These are phyloP conservation scores for Didymella exigua DNA, from an alignment of 2,329 filamentous ascomycete genomes.

Conservation along the genomic window DNA sequence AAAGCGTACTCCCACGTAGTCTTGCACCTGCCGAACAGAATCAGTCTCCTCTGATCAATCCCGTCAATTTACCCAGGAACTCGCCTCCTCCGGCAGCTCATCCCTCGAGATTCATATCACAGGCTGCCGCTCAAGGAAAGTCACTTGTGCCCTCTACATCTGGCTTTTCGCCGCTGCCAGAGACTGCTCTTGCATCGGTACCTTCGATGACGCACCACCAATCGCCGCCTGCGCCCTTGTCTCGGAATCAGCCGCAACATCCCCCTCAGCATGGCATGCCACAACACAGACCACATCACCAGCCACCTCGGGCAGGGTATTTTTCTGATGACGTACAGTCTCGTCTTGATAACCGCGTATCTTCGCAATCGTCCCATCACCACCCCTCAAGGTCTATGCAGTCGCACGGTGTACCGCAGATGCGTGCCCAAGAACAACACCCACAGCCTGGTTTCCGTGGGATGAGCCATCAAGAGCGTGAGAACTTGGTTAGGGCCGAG, in stretches of 20 bases:
- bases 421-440: conserved; percentile 35
- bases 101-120: conserved; percentile 41
- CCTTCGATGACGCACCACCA: conserved; percentile 39
- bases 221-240: conserved; percentile 35
- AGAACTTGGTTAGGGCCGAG: conserved; percentile 31
- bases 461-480: conserved; percentile 37
- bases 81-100: conserved; percentile 44
- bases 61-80: conserved; percentile 42
- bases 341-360: conserved; percentile 37
- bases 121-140: conserved; percentile 40
- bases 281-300: conserved; percentile 37
- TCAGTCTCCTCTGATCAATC: conserved; percentile 40
- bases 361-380: conserved; percentile 36
- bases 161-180: conserved; percentile 30
- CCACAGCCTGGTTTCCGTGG: conserved; percentile 35
- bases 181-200: conserved; percentile 35
- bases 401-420: conserved; percentile 34
- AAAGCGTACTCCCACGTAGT: conserved; percentile 47
- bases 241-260: conserved; percentile 34
- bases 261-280: conserved; percentile 35
- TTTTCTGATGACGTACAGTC: conserved; percentile 43
- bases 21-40: conserved; percentile 54
- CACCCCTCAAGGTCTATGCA: conserved; percentile 32
- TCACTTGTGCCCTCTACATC: conserved; percentile 29
- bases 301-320: conserved; percentile 43